These are phyloP conservation scores for Gymnopilus junonius DNA, from an alignment of 768 basidiomycete genomes.

Conservation along the genomic window DNA sequence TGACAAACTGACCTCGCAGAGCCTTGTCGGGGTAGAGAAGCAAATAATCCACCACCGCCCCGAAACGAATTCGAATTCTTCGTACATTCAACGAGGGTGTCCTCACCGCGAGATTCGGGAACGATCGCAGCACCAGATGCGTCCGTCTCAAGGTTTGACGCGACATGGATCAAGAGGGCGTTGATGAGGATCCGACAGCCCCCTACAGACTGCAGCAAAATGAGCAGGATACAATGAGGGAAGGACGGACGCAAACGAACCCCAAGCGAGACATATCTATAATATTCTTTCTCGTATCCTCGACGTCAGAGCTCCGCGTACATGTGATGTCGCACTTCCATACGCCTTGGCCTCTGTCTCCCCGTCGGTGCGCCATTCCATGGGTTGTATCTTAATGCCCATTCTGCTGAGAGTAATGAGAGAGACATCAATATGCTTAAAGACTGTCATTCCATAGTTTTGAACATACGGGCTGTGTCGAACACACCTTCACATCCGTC, in stretches of 20 bases:
- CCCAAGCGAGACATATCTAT: conserved; percentile 20
- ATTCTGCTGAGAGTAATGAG: conserved; percentile 15
- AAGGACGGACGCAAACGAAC: conserved; percentile 3
- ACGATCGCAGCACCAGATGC: conserved; percentile 14
- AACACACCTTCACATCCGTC: conserved; percentile 15
- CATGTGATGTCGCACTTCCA: conserved; percentile 13
- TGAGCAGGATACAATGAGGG: conserved; percentile 8
- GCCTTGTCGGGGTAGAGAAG: conserved; percentile 17
- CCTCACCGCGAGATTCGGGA: conserved; percentile 10
- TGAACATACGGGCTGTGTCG: background rate
- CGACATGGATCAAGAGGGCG: conserved; percentile 18
- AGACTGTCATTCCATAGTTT: conserved; percentile 5
- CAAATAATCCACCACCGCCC: conserved; percentile 21
- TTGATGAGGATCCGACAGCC: conserved; percentile 23
- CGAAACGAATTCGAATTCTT: conserved; percentile 17
- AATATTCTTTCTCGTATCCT: conserved; percentile 16
- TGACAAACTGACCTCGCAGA: conserved; percentile 14
- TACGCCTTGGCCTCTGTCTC: conserved; percentile 10
- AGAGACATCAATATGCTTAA: conserved; percentile 15
- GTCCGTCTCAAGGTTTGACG: conserved; percentile 19
- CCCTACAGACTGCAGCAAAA: conserved; percentile 15
- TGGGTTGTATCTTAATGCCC: conserved; percentile 16
- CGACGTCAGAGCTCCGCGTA: conserved; percentile 9
- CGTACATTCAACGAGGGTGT: conserved; percentile 6
- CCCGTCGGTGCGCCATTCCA: conserved; percentile 18